Evolutionary conservation across 768 basidiomycete genomes (phyloP), one percentile per base, ranked within the genome.

Genomic region (Psilocybe cubensis): DNA sequence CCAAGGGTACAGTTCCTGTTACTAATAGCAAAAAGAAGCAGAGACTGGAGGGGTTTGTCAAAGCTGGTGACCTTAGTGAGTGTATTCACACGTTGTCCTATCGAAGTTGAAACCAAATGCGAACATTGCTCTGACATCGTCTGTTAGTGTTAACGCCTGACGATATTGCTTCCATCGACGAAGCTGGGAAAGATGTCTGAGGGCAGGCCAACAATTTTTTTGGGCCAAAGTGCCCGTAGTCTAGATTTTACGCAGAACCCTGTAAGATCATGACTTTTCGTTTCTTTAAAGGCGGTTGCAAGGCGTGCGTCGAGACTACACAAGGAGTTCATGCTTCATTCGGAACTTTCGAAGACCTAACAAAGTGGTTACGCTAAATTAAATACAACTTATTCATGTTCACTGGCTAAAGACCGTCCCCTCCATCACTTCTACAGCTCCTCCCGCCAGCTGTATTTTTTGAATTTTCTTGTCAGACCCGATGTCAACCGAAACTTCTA

Each of bases 11-110:
- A 0, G 82, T 89, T 4, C 79, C 80, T 23, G 79, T 89, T 60
- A 90, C 86, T 84, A 89, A 66, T 11, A 89, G 87, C 69, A 83
- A 85, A 7, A 89, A 86, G 73, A 82, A 84, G 61, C 70, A 74
- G 2, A 79, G 91, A 11, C 72, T 93, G 35, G 58, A 63, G 27
- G 62, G 62, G 7, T 63, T 55, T 18, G 57, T 63, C 33, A 53
- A 57, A 24, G 62, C 62, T 23, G 62, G 62, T 28, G 56, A 52
- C 12, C 48, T 63, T 1, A 42, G 62, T 60, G 5, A 14, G 56
- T 40, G 18, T 38, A 3, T 21, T 10, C 12, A 33, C 3, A 6
- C 43, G 24, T 20, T 6, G 20, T 3, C 10, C 31, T 29, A 31
- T 12, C 18, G 3, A 17, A 27, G 6, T 18, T n/a, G n/a, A n/a